Evolutionary conservation across 345 rosid species (phyloP).

Genomic region (Orychophragmus violaceus): DNA sequence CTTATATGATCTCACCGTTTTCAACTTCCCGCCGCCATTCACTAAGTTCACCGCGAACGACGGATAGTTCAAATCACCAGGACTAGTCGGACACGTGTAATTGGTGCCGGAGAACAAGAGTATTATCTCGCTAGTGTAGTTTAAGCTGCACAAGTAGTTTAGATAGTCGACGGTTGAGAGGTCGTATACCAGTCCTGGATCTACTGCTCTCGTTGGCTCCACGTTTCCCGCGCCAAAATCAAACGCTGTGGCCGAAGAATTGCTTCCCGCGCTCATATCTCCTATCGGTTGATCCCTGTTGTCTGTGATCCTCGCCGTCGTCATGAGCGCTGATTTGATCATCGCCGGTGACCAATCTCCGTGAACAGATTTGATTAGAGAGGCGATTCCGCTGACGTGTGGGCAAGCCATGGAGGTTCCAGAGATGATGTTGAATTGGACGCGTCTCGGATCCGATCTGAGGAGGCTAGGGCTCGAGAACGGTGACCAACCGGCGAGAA

Average conservation of each 20-base stretch:
- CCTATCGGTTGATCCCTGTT: conserved; percentile 33
- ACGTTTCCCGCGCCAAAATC: conserved; percentile 65
- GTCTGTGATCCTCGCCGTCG: conserved; percentile 59
- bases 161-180: conserved; percentile 38
- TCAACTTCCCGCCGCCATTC: conserved; percentile 17
- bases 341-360: conserved; percentile 78
- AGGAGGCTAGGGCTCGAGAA: conserved; percentile 41
- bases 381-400: conserved; percentile 72
- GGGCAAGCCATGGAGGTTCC: conserved; percentile 96
- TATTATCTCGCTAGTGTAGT: conserved; percentile 51
- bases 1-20: conserved; percentile 18
- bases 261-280: conserved; percentile 28
- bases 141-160: conserved; percentile 49
- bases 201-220: conserved; percentile 42
- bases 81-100: conserved; percentile 40
- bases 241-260: conserved; percentile 40
- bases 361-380: conserved; percentile 58
- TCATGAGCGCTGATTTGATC: conserved; percentile 82
- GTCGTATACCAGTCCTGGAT: conserved; percentile 61
- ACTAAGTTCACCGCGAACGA: conserved; percentile 53
- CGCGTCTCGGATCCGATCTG: conserved; percentile 48
- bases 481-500: conserved; percentile 81
- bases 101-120: conserved; percentile 35
- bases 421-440: conserved; percentile 56
- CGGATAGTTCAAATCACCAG: conserved; percentile 53